Evolutionary conservation across 2,329 filamentous ascomycete species (phyloP).

Genomic region (Bipolaris bicolor): DNA sequence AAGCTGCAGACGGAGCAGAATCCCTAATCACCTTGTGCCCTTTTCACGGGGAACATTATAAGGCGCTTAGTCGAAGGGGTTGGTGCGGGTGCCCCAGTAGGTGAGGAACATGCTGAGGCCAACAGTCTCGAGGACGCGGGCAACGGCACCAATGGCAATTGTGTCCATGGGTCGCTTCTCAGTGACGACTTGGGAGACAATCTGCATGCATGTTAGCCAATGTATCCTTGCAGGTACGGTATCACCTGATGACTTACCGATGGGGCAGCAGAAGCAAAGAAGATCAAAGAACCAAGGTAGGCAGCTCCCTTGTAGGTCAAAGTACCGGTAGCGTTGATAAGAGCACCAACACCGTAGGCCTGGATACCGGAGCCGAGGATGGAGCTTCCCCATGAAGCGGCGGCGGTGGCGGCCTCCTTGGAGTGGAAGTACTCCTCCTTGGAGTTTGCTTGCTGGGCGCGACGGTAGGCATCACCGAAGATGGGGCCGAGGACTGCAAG

Average conservation of each 20-base stretch:
- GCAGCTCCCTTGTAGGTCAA: constrained; percentile 96
- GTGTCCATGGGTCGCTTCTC: constrained; percentile 94
- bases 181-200: constrained; percentile 82
- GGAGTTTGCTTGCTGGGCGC: constrained; percentile 86
- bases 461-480: constrained; percentile 94
- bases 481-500: constrained; percentile 84
- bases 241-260: constrained; percentile 64
- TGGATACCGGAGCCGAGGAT: constrained; percentile 87
- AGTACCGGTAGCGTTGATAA: constrained; percentile 89
- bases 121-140: constrained; percentile 90
- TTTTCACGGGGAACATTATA: constrained; percentile 5
- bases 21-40: constrained; percentile 26
- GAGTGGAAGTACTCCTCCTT: constrained; percentile 97
- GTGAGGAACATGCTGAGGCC: constrained; percentile 91
- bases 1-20: constrained; percentile 32
- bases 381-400: constrained; percentile 87
- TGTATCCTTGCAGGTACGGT: not conserved
- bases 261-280: constrained; percentile 87
- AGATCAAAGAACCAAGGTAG: constrained; percentile 89
- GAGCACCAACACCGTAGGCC: constrained; percentile 85
- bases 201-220: constrained; percentile 58
- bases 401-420: constrained; percentile 87
- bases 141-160: constrained; percentile 81
- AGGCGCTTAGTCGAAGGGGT: constrained; percentile 77
- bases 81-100: constrained; percentile 96